These are phyloP conservation scores for Graphilbum ipis-grandicollis DNA, from an alignment of 2,329 filamentous ascomycete genomes.

Conservation along the genomic window DNA sequence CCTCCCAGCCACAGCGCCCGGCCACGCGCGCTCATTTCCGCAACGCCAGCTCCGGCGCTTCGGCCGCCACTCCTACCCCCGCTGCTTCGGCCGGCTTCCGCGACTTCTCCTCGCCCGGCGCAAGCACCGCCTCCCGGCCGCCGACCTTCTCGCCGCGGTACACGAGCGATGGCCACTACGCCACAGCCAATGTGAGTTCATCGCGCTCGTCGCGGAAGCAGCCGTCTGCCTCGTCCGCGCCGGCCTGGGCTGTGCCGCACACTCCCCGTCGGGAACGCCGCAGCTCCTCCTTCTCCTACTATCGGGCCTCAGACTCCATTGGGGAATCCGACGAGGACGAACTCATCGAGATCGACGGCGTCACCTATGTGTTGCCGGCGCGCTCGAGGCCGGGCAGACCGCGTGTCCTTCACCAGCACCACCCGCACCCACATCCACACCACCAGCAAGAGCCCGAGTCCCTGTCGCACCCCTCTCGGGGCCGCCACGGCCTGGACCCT, in stretches of 20 bases:
- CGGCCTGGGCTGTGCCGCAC: conserved; percentile 17
- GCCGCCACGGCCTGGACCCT: too few relatives aligned
- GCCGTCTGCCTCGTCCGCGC: conserved; percentile 21
- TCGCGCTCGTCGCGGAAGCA: conserved; percentile 26
- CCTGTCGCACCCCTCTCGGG: too few relatives aligned
- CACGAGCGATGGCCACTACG: conserved; percentile 45
- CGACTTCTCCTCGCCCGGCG: conserved; percentile 16
- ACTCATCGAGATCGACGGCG: conserved; percentile 32
- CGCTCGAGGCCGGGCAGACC: conserved; percentile 28
- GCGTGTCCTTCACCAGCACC: conserved; percentile 14
- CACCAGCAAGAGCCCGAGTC: conserved; percentile 12
- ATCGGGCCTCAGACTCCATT: conserved; percentile 38
- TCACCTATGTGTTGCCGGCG: conserved; percentile 34
- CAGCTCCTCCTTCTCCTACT: conserved; percentile 35
- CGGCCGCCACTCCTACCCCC: conserved; percentile 20
- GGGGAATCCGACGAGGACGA: conserved; percentile 51
- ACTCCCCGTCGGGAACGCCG: conserved; percentile 34
- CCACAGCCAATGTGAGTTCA: conserved; percentile 49
- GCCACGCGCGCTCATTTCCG: conserved; percentile 35
- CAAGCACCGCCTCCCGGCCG: conserved; percentile 21
- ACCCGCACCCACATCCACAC: background rate
- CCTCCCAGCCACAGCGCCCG: conserved; percentile 24
- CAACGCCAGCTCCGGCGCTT: conserved; percentile 21
- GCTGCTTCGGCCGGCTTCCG: conserved; percentile 17
- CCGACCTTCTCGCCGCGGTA: conserved; percentile 40